Conservation (phyloP, 768 basidiomycete species). For the Pleurotus cornucopiae region DNA sequence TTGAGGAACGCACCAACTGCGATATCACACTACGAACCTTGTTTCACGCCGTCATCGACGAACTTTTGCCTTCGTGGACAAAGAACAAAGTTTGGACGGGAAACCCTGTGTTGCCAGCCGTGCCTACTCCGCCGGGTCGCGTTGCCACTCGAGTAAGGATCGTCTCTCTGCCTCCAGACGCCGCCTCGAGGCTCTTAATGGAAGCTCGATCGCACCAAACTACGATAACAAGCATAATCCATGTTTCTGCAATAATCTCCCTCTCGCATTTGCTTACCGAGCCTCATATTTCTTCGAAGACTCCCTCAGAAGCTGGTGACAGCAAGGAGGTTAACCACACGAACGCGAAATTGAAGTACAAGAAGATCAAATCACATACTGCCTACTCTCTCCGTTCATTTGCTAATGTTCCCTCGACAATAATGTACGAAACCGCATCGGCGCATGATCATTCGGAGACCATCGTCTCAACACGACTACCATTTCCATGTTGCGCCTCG, state of each 20-base stretch:
- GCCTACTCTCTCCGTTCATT: neutral
- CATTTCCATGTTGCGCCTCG: conserved; percentile 3
- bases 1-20: neutral
- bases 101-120: neutral
- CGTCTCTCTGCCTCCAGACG: neutral
- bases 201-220: neutral
- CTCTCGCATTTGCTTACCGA: conserved; percentile 3
- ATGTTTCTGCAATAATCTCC: neutral
- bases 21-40: neutral
- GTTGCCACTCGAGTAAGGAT: neutral
- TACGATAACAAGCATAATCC: neutral
- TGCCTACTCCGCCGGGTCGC: neutral
- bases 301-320: neutral
- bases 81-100: conserved; percentile 3
- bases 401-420: neutral
- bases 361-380: neutral
- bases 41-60: neutral
- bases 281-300: neutral
- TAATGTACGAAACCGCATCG: conserved; percentile 2
- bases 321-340: neutral
- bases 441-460: neutral
- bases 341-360: neutral
- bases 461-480: neutral
- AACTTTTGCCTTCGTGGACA: conserved; percentile 1
- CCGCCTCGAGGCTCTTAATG: neutral